Conservation (phyloP, 2,329 filamentous ascomycete genomes). For the Ceratocystis ficicola region DNA sequence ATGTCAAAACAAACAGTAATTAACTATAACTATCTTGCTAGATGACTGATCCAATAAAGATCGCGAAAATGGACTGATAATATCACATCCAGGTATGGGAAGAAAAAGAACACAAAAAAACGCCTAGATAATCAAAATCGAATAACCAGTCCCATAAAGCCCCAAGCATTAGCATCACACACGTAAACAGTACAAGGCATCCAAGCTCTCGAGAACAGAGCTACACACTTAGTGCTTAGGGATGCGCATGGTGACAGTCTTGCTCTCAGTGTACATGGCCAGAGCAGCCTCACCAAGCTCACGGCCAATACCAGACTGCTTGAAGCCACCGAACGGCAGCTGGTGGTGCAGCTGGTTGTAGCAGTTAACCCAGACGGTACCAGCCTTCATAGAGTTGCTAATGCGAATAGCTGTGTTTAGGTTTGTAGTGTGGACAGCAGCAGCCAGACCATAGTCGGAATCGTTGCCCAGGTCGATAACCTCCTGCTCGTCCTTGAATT, state of each 20-base stretch:
- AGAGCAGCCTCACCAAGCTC: conserved; percentile 24
- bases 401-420: conserved; percentile 36
- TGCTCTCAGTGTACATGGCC: conserved; percentile 25
- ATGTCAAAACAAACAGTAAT: background rate
- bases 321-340: conserved; percentile 25
- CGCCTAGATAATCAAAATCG: conserved; percentile 4
- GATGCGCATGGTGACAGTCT: conserved; percentile 24
- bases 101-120: conserved; percentile 10
- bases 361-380: conserved; percentile 48
- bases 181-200: conserved; percentile 7
- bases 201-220: background rate
- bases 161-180: conserved; percentile 12
- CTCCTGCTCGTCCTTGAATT: conserved; percentile 30
- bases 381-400: conserved; percentile 44
- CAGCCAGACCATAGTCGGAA: conserved; percentile 44
- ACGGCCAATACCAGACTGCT: conserved; percentile 24
- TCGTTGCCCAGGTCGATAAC: conserved; percentile 31
- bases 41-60: conserved; percentile 11
- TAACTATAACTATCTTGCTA: background rate
- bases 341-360: conserved; percentile 30
- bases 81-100: background rate
- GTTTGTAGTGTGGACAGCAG: conserved; percentile 45
- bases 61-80: background rate
- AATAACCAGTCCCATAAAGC: conserved; percentile 8
- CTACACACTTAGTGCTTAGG: conserved; percentile 1